Conservation (phyloP, 352 stramenopile genomes). For the Globisporangium parvum region DNA sequence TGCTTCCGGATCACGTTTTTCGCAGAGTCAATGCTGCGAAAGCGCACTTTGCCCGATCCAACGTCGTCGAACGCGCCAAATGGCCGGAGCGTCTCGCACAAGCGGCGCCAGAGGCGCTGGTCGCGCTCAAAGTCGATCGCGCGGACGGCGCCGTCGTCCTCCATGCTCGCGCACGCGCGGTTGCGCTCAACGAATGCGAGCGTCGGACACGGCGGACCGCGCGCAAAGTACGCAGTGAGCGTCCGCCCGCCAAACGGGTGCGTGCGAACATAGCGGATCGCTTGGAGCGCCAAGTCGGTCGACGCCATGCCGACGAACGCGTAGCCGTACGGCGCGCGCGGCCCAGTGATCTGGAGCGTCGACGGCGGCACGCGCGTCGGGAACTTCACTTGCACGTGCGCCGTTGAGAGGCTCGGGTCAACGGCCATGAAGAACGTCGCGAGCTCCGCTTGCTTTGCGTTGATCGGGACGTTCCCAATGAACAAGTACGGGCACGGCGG, state of each 20-base stretch:
- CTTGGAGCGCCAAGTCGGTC: slow-evolving; percentile 40
- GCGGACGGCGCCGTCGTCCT: slow-evolving; percentile 35
- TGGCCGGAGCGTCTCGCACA: slow-evolving; percentile 34
- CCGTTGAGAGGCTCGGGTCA: slow-evolving; percentile 34
- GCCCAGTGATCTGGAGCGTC: slow-evolving; percentile 10
- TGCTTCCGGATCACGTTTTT: slow-evolving; percentile 50
- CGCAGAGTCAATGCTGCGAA: slow-evolving; percentile 41
- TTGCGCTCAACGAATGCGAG: slow-evolving; percentile 59
- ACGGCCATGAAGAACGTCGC: slow-evolving; percentile 43
- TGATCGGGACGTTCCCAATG: slow-evolving; percentile 51
- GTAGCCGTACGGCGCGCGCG: slow-evolving; percentile 25
- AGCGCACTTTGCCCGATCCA: slow-evolving; percentile 43
- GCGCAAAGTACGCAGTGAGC: slow-evolving; percentile 65
- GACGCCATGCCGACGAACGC: slow-evolving; percentile 64
- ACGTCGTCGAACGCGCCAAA: slow-evolving; percentile 46
- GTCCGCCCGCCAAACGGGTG: slow-evolving; percentile 28
- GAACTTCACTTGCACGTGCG: slow-evolving; percentile 58
- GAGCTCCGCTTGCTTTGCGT: slow-evolving; percentile 36
- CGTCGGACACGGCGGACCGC: slow-evolving; percentile 54
- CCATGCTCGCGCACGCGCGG: slow-evolving; percentile 18
- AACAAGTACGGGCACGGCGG: slow-evolving; percentile 68
- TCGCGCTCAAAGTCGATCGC: slow-evolving; percentile 40
- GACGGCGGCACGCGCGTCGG: slow-evolving; percentile 4
- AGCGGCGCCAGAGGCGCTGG: slow-evolving; percentile 37
- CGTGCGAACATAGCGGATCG: slow-evolving; percentile 40